These are phyloP conservation scores for Physcomitrellopsis africana DNA, from an alignment of 225 moss, liverwort and hornwort genomes.

Conservation along the genomic window DNA sequence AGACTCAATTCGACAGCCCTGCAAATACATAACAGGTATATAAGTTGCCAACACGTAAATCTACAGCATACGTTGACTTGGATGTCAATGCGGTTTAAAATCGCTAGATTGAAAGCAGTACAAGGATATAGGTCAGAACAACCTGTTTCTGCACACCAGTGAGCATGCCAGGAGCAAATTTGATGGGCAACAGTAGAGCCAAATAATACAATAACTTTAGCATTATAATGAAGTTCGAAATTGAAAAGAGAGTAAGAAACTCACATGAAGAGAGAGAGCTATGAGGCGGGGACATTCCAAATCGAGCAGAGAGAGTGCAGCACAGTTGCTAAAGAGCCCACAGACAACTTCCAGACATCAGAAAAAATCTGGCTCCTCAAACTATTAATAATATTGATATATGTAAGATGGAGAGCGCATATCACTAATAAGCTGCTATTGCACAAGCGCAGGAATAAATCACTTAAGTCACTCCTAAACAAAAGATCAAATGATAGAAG, in stretches of 20 bases:
- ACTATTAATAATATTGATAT: not conserved
- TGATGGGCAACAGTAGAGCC: not conserved
- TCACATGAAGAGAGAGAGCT: conserved; percentile 80
- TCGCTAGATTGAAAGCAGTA: not conserved
- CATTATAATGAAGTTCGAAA: not conserved
- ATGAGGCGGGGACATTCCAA: conserved; percentile 92
- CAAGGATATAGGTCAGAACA: not conserved
- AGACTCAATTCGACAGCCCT: conserved; percentile 92
- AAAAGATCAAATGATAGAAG: not conserved
- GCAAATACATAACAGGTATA: not conserved
- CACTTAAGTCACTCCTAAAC: not conserved
- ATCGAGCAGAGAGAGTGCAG: conserved; percentile 76
- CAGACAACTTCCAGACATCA: conserved; percentile 1
- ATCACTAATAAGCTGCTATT: too few species aligned
- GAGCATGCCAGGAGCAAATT: not conserved
- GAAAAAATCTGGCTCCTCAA: conserved; percentile 2
- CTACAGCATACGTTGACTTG: not conserved
- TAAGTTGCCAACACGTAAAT: not conserved
- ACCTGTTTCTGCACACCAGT: not conserved
- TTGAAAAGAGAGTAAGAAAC: conserved; percentile 5
- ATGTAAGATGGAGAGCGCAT: not conserved
- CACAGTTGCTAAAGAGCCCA: conserved; percentile 67
- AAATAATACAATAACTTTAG: conserved; percentile 3
- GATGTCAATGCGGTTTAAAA: not conserved
- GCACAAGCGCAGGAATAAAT: too few species aligned